Evolutionary conservation across 2,329 filamentous ascomycete genomes (phyloP).

Genomic region (Penicillium griseofulvum): DNA sequence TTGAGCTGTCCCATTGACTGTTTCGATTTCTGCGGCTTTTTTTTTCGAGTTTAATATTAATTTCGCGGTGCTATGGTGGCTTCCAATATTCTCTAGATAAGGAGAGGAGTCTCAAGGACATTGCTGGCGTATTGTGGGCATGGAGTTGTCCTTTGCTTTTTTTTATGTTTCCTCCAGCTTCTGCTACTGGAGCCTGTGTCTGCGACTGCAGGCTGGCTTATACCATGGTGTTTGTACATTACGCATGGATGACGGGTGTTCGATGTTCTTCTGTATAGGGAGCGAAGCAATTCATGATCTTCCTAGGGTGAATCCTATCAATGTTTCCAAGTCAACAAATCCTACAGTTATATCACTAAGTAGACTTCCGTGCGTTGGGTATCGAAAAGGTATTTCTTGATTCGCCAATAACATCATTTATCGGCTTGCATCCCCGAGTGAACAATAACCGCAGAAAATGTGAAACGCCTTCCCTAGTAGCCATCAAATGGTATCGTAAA

Average conservation of each 20-base stretch:
- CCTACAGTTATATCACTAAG: background rate
- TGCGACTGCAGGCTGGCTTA: conserved; percentile 6
- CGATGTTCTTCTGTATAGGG: conserved; percentile 8
- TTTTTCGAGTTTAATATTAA: conserved; percentile 9
- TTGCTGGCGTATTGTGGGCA: conserved; percentile 11
- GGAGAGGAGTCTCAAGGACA: background rate
- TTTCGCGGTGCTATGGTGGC: background rate
- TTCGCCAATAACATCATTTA: background rate
- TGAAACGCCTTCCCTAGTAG: conserved; percentile 21
- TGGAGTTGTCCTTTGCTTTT: conserved; percentile 6
- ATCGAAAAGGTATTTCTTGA: background rate
- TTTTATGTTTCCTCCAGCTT: background rate
- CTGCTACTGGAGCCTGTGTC: background rate
- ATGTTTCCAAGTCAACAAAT: background rate
- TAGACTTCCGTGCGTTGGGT: background rate
- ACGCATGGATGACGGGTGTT: conserved; percentile 22
- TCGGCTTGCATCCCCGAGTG: background rate
- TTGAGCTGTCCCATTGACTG: conserved; percentile 31
- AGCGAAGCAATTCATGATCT: conserved; percentile 3
- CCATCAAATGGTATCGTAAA: conserved; percentile 35
- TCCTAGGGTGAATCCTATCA: background rate
- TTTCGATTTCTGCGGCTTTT: background rate
- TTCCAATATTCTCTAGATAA: background rate
- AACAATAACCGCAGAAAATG: conserved; percentile 10
- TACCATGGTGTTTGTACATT: conserved; percentile 25